Evolutionary conservation across 257 asterid species (phyloP).

Genomic region (Lantana camara): DNA sequence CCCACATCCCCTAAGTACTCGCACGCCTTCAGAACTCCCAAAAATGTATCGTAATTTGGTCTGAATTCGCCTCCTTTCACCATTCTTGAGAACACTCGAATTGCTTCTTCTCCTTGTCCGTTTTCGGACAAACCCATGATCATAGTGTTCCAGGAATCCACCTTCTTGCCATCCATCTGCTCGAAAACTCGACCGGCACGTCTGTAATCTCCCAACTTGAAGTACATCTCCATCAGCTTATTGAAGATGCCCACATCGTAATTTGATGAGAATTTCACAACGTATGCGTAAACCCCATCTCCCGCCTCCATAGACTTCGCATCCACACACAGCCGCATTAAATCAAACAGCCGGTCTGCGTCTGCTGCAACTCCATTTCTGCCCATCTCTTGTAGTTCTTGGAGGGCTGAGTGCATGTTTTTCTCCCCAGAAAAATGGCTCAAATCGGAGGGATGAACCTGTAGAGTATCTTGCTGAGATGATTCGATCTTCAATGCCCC

Average conservation of each 20-base stretch:
- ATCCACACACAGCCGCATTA: slow-evolving; percentile 27
- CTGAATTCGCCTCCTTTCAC: neutral
- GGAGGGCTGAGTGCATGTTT: slow-evolving; percentile 17
- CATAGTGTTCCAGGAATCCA: slow-evolving; percentile 41
- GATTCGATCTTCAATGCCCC: slow-evolving; percentile 1
- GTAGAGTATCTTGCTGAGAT: slow-evolving; percentile 19
- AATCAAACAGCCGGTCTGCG: slow-evolving; percentile 20
- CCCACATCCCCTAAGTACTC: slow-evolving; percentile 29
- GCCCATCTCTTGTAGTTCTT: slow-evolving; percentile 30
- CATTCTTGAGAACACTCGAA: slow-evolving; percentile 31
- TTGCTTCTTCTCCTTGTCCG: slow-evolving; percentile 33
- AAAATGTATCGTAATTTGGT: slow-evolving; percentile 30
- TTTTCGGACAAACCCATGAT: slow-evolving; percentile 31
- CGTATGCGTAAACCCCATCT: slow-evolving; percentile 32
- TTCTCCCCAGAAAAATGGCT: slow-evolving; percentile 15
- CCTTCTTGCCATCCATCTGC: slow-evolving; percentile 34
- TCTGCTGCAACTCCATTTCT: slow-evolving; percentile 25
- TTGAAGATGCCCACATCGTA: slow-evolving; percentile 30
- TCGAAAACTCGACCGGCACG: slow-evolving; percentile 44
- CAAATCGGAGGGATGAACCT: slow-evolving; percentile 9
- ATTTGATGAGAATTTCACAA: slow-evolving; percentile 30
- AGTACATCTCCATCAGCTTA: slow-evolving; percentile 32
- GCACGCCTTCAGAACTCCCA: slow-evolving; percentile 34
- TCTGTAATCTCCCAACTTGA: slow-evolving; percentile 33
- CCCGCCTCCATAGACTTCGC: slow-evolving; percentile 24